Evolutionary conservation across 164 flowering plant species (phyloP).

Genomic region (Vitis riparia): DNA sequence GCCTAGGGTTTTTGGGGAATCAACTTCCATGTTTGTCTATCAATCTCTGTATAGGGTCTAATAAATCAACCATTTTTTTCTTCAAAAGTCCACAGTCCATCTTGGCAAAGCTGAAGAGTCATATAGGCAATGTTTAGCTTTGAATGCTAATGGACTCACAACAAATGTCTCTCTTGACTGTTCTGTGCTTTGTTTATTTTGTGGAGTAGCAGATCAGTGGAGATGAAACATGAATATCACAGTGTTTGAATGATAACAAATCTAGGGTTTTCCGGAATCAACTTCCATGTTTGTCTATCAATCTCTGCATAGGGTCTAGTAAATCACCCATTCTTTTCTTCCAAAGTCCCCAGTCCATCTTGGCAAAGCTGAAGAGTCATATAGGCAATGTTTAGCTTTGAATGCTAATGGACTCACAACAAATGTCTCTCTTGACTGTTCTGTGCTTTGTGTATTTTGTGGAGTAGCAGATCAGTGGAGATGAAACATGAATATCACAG

Average conservation of each 20-base stretch:
- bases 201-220: slow-evolving; percentile 22
- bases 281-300: too few relatives aligned
- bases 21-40: too few relatives aligned
- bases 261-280: too few relatives aligned
- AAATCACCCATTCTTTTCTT: too few relatives aligned
- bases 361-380: slow-evolving; percentile 13
- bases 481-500: slow-evolving; percentile 3
- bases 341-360: too few relatives aligned
- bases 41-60: too few relatives aligned
- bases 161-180: slow-evolving; percentile 19
- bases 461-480: slow-evolving; percentile 19
- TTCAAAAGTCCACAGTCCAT: slow-evolving; percentile 9
- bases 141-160: slow-evolving; percentile 47
- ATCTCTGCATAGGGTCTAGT: too few relatives aligned
- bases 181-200: slow-evolving; percentile 9
- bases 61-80: too few relatives aligned
- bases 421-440: slow-evolving; percentile 24
- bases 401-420: slow-evolving; percentile 38
- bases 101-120: slow-evolving; percentile 38
- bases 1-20: too few relatives aligned
- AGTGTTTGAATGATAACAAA: too few relatives aligned
- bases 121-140: slow-evolving; percentile 29
- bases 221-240: slow-evolving; percentile 11
- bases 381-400: slow-evolving; percentile 29
- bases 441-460: slow-evolving; percentile 4